Base-by-base conservation (phyloP, 306 rosid species). In the Luffa acutangula region DNA sequence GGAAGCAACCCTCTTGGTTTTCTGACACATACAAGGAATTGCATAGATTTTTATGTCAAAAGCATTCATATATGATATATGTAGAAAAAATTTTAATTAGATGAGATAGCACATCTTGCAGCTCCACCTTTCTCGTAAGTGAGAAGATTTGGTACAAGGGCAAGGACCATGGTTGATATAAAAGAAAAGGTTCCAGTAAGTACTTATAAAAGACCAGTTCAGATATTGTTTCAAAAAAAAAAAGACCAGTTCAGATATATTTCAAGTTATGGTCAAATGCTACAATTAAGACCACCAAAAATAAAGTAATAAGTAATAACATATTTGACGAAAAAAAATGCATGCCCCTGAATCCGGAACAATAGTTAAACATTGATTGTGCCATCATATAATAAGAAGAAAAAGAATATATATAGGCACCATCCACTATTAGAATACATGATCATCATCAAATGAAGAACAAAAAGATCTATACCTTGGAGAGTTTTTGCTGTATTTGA, bases 1-100 rank as follows among this genome's bases (percentile, higher is more conserved):
- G 78, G 98, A 90, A 79, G 90, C 87, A 80, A 89, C 88, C 86
- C 93, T 88, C 90, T 93, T 95, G 82, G 97, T 78, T 90, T 91
- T 92, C 98, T 95, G 59, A 25, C 2, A 51, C 58, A 74, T 6
- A 33, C 11, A 53, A 52, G 63, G 39, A 82, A 79, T 69, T 34
- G 18, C 34, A 42, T 20, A 64, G 5, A 45, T 60, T 21, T 78
- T 45, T 14, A 36, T 46, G 43, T 18, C 42, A 48, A 57, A 58
- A 53, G 31, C 25, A 36, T n/a, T 7, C 52, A 12, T 25, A 60
- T 6, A 51, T 59, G 20, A n/a, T 25, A 60, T 13, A 51, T 59
- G 20, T 45, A 25, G 45, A 78, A 39, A n/a, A 5, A 4, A 3
- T 0, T 56, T 17, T 9, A 75, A 75, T 33, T 17, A 4, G 46